These are phyloP conservation scores for Beauveria scarabaeidicola DNA, from an alignment of 2,329 filamentous ascomycete species.

Conservation along the genomic window DNA sequence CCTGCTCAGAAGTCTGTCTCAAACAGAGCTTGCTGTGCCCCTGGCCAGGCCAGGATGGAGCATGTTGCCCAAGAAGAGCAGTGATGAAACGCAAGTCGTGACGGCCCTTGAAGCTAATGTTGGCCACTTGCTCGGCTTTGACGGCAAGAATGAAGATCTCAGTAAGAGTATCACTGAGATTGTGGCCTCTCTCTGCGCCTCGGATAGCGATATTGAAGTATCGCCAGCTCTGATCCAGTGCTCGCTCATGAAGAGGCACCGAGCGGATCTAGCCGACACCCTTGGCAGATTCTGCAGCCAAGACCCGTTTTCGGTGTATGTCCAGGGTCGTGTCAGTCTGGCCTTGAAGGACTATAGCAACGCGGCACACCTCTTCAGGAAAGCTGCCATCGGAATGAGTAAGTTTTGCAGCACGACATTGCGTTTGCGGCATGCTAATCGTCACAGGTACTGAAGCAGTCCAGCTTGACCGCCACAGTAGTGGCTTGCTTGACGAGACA, in stretches of 20 bases:
- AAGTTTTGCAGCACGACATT: conserved; percentile 30
- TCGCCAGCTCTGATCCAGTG: conserved; percentile 53
- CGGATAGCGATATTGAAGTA: conserved; percentile 58
- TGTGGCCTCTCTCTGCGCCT: conserved; percentile 56
- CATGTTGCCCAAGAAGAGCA: conserved; percentile 30
- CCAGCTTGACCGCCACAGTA: conserved; percentile 45
- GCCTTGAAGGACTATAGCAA: conserved; percentile 63
- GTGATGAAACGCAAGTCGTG: conserved; percentile 39
- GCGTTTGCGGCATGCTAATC: conserved; percentile 19
- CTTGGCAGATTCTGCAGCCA: conserved; percentile 47
- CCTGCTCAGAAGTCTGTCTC: conserved; percentile 61
- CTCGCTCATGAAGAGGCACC: conserved; percentile 49
- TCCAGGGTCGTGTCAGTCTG: conserved; percentile 73
- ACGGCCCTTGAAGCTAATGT: conserved; percentile 53
- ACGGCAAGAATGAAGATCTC: conserved; percentile 42
- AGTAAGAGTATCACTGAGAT: conserved; percentile 57
- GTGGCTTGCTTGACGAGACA: conserved; percentile 63
- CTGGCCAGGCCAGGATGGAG: conserved; percentile 30
- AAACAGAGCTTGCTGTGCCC: conserved; percentile 46
- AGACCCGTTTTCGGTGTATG: conserved; percentile 63
- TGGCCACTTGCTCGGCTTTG: conserved; percentile 55
- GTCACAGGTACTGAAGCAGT: conserved; percentile 36
- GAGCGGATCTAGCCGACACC: conserved; percentile 51
- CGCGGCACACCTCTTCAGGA: conserved; percentile 70
- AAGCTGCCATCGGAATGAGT: conserved; percentile 76